Evolutionary conservation across 768 basidiomycete genomes (phyloP).

Genomic region (Phylloporus scabripes): DNA sequence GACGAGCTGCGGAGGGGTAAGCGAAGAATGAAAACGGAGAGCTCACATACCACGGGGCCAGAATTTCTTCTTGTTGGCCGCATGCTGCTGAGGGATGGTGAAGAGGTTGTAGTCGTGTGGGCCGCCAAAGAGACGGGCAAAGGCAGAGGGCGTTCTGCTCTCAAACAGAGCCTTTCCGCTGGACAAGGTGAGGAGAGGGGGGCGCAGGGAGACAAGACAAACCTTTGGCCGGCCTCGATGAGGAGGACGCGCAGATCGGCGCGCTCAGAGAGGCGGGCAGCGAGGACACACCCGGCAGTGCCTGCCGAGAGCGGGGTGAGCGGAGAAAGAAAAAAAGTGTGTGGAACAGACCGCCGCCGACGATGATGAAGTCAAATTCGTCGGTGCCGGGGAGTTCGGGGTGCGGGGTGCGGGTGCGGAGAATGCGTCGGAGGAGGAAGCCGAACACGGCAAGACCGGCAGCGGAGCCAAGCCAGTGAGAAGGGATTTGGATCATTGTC

Average conservation of each 20-base stretch:
- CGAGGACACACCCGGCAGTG: constrained; percentile 42
- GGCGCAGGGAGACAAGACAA: neutral
- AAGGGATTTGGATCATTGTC: neutral
- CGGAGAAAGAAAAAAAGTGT: neutral
- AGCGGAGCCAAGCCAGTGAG: neutral
- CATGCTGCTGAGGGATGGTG: constrained; percentile 52
- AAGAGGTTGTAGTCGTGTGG: constrained; percentile 49
- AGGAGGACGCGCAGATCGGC: constrained; percentile 34
- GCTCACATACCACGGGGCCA: constrained; percentile 58
- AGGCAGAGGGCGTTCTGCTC: constrained; percentile 43
- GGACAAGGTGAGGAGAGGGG: neutral
- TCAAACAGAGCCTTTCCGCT: constrained; percentile 42
- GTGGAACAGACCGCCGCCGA: constrained; percentile 44
- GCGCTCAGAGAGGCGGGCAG: constrained; percentile 39
- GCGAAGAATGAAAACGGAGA: neutral
- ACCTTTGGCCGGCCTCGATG: constrained; percentile 46
- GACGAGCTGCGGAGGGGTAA: constrained; percentile 43
- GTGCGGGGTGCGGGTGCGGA: neutral
- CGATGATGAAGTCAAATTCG: constrained; percentile 47
- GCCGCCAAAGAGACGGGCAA: constrained; percentile 36
- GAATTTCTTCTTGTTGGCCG: constrained; percentile 42
- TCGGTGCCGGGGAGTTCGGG: constrained; percentile 6
- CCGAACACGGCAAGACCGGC: constrained; percentile 8
- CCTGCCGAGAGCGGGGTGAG: constrained; percentile 21
- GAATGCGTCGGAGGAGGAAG: constrained; percentile 1